Evolutionary conservation across 2,329 filamentous ascomycete species (phyloP), one percentile per base, ranked within the genome.

Genomic region (Fusarium ambrosium): DNA sequence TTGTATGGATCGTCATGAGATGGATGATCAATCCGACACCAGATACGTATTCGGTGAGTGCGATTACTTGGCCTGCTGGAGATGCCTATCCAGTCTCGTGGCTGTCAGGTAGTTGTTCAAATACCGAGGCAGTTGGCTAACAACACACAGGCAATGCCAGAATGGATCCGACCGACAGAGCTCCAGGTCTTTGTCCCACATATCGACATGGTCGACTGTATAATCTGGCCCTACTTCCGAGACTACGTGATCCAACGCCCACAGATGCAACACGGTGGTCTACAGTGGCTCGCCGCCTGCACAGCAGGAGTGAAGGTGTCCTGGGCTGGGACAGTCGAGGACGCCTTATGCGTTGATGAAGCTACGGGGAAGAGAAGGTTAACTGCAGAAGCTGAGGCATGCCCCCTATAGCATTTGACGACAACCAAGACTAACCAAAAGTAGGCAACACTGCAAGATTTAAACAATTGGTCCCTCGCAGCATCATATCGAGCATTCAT

Each of bases 201-300:
- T 8, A 59, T 74, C 3, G 62, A 69, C 14, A 74, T 64, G 59
- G 5, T 74, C 13, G 68, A 69, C 7, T 74, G 68, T n/a, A 66
- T 69, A 24, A 61, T 53, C 2, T 72, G 68, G 65, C 71, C 62
- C 0, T 66, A 61, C 22, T 69, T 74, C 4, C 16, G 62, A 29
- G 58, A 64, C 16, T 66, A 74, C 8, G 34, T 63, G 4, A 66
- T 69, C 3, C 62, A 72, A 9, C 64, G 58, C 6, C 62, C 45
- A 1, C 62, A 74, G 22, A 66, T 62, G 68, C 65, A 74, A 2
- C 68, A 69, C 3, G 71, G 71, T 2, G 68, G 66, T 4, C 4
- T 74, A 1, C 45, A 69, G 2, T 74, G 62, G 45, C 59, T 74
- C 13, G 51, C 68, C 0, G 68, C 72, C 1, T 69, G 64, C 36